Evolutionary conservation across 257 asterid genomes (phyloP).

Genomic region (Solanum okadae): DNA sequence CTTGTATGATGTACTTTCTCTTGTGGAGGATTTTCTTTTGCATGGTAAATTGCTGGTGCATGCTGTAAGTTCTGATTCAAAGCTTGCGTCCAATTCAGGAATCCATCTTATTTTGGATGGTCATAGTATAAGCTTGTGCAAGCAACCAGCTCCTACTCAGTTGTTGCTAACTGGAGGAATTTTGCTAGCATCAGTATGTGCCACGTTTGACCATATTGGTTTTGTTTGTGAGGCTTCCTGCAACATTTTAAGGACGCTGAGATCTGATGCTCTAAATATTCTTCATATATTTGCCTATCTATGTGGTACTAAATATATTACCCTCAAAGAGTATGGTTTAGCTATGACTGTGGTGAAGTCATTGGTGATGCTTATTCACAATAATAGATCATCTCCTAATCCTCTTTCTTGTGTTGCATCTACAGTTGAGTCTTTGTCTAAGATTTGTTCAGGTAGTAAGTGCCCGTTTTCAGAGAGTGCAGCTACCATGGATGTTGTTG

Average conservation of each 20-base stretch:
- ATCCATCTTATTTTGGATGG: constrained; percentile 29
- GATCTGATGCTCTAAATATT: constrained; percentile 36
- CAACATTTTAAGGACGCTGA: constrained; percentile 41
- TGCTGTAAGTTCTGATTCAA: constrained; percentile 23
- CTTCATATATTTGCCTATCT: constrained; percentile 67
- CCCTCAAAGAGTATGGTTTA: constrained; percentile 33
- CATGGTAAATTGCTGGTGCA: constrained; percentile 37
- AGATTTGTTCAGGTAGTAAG: constrained; percentile 27
- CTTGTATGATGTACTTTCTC: constrained; percentile 42
- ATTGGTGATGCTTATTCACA: constrained; percentile 56
- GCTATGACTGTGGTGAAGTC: constrained; percentile 65
- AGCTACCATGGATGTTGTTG: constrained; percentile 41
- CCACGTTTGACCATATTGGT: constrained; percentile 54
- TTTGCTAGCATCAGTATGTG: constrained; percentile 65
- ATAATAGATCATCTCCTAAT: constrained; percentile 16
- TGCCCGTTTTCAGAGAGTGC: constrained; percentile 71
- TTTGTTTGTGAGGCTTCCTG: constrained; percentile 71
- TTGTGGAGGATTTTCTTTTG: constrained; percentile 60
- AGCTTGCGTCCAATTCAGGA: constrained; percentile 15
- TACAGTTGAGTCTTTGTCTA: constrained; percentile 13
- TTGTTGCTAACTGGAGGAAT: constrained; percentile 52
- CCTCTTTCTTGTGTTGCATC: constrained; percentile 12
- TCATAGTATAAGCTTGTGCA: constrained; percentile 22
- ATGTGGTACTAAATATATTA: constrained; percentile 57
- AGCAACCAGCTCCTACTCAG: constrained; percentile 40